phyloP scores from a whole-genome alignment of 805 yeast species.

The Blastobotrys peoriensis region DNA sequence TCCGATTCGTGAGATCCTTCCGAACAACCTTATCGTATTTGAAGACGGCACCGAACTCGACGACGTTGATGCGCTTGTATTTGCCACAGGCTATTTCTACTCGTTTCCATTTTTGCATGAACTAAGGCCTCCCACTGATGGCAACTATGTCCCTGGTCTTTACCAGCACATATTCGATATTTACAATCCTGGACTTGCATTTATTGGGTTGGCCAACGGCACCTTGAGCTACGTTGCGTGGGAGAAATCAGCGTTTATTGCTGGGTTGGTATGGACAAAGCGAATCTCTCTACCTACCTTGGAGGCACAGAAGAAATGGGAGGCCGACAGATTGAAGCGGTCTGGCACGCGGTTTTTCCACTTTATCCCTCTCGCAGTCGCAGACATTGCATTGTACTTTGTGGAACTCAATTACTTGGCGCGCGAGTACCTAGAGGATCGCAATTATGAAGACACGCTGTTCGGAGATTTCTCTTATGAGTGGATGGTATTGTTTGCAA shows the following conservation, averaged over 20 bases:
- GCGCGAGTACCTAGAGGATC: constrained; percentile 3
- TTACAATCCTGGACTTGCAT: constrained; percentile 8
- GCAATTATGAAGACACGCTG: constrained; percentile 4
- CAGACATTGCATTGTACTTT: constrained; percentile 5
- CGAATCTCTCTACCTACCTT: constrained; percentile 4
- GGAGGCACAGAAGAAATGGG: constrained; percentile 10
- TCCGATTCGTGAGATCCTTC: background rate
- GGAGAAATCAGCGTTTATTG: constrained; percentile 9
- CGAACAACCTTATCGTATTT: background rate
- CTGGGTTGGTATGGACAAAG: constrained; percentile 6
- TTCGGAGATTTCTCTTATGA: constrained; percentile 1
- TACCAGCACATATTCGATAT: constrained; percentile 11
- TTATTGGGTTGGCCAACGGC: constrained; percentile 7
- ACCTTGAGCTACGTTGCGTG: constrained; percentile 7
- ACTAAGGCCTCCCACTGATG: constrained; percentile 1
- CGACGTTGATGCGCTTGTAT: constrained; percentile 6
- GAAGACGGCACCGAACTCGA: constrained; percentile 6
- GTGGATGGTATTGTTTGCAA: constrained; percentile 2
- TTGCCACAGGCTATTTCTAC: constrained; percentile 12
- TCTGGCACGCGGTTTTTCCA: constrained; percentile 1
- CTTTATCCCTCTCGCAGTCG: constrained; percentile 2
- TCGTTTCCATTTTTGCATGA: constrained; percentile 8
- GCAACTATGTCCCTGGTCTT: constrained; percentile 8
- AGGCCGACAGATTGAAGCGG: background rate
- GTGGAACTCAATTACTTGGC: constrained; percentile 5